phyloP scores from a whole-genome alignment of 805 yeast genomes.

The Wickerhamiella dianesei region DNA sequence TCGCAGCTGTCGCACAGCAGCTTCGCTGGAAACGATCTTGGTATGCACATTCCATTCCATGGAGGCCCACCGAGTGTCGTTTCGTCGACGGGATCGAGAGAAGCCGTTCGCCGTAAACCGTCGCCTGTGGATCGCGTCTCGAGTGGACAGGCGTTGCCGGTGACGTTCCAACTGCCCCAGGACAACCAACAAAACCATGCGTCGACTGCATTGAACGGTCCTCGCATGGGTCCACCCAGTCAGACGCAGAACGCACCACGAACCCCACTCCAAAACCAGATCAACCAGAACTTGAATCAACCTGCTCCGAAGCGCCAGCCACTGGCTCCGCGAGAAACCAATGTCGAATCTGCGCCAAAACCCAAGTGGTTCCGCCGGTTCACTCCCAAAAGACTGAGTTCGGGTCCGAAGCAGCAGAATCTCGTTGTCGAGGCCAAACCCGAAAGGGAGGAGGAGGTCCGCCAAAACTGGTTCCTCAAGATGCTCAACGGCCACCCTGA shows the following conservation, averaged over 20 bases:
- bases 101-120: neutral
- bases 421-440: neutral
- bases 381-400: conserved; percentile 1
- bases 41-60: neutral
- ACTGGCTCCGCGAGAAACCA: neutral
- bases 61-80: neutral
- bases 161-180: neutral
- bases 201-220: neutral
- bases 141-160: neutral
- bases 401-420: conserved; percentile 2
- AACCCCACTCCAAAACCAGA: too few species aligned
- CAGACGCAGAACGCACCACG: too few species aligned
- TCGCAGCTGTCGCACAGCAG: neutral
- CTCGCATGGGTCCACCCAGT: too few species aligned
- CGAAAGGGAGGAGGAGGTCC: conserved; percentile 17
- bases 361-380: neutral
- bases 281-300: neutral
- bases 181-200: too few species aligned
- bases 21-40: neutral
- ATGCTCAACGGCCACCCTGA: conserved; percentile 15
- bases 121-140: neutral
- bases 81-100: neutral
- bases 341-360: neutral
- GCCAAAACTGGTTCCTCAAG: conserved; percentile 29
- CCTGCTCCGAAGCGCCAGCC: neutral